Base-by-base conservation (phyloP, 371 early-diverging fungal species). In the Nematocida sp. region DNA sequence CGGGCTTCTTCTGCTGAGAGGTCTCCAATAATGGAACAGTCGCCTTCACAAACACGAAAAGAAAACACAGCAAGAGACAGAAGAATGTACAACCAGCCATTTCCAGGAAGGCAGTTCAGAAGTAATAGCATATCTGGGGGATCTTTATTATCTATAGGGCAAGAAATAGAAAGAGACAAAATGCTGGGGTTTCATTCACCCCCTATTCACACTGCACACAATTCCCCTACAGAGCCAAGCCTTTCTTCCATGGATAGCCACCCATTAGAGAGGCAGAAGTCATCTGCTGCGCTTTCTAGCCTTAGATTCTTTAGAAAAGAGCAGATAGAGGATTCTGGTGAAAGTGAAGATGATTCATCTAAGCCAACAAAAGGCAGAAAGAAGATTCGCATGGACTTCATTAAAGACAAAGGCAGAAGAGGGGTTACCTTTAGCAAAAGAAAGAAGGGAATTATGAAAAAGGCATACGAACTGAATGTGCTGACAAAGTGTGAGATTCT, bases 391-490 rank as follows among this genome's bases (percentile, higher is more conserved):
- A 94, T 95, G 86, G 94, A 93, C 85, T 96, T 92, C 84, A 97
- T 97, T 82, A 92, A 92, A 75, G 95, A 94, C 85, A 94, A 93
- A 88, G 92, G 91, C 81, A 90, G 94, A 81, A 90, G 98, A 83
- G 93, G 94, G 83, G 95, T 96, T 73, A 95, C 96, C 3, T 97
- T 97, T 87, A 92, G 92, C 81, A 97, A 97, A 87, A 90, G 98
- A 86, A 97, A 96, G 87, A 94, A 95, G 44, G 97, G 97, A 56
- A 93, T 97, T 83, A 94, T 97, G 95, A 96, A 96, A 88, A 97
- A 95, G 91, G 96, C 96, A 0, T 95, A 92, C 84, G 98, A 96
- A 86, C 89, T 97, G 46, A 91, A 91, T 84, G 93, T 94, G 3
- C 88, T 97, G 67, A 96, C 98, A 1, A 95, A 96, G 70, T 94